Evolutionary conservation across 73 alveolate genomes (phyloP), one percentile per base, ranked within the genome.

Genomic region (Uronychia setigera): DNA sequence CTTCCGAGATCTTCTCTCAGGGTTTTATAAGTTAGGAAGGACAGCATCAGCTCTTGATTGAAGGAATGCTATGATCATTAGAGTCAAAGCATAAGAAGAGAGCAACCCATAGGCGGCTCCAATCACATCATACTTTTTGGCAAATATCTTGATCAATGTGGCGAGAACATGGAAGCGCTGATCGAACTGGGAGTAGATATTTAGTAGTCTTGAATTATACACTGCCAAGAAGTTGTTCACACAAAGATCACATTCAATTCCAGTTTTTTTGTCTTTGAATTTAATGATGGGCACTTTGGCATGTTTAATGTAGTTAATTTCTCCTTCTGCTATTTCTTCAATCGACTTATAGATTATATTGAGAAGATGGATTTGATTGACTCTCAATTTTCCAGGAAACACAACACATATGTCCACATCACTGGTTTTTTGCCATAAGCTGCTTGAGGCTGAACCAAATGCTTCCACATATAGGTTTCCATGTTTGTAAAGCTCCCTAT

Each of bases 121-220:
- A 46, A 89, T 87, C 26, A 94, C 82, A 28, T 84, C 93, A 76
- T 85, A 86, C 46, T 89, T 82, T 82, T 94, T 94, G 11, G 93
- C 91, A 94, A 96, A 85, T 67, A 76, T 81, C 80, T 93, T 90
- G 82, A 94, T 34, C 85, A 89, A 94, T 26, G 83, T 82, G 34
- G 91, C 92, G 35, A 94, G 60, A 76, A 94, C 89, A 77, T 94
- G 98, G 89, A 92, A 93, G 77, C 98, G 88, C 86, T 94, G 96
- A 75, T 94, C 98, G n/a, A 92, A 46, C 79, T 89, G 81, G 80
- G 94, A 83, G 82, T 94, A 94, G 78, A 86, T 78, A 79, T 87
- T 76, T 14, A 93, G 92, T 87, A 94, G 84, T 33, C 90, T 84
- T 26, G 98, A 92, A 79, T 94, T 94, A 76, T 58, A 28, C 77